These are phyloP conservation scores for Avena insularis DNA, from an alignment of 176 grass and related monocot genomes.

Conservation along the genomic window DNA sequence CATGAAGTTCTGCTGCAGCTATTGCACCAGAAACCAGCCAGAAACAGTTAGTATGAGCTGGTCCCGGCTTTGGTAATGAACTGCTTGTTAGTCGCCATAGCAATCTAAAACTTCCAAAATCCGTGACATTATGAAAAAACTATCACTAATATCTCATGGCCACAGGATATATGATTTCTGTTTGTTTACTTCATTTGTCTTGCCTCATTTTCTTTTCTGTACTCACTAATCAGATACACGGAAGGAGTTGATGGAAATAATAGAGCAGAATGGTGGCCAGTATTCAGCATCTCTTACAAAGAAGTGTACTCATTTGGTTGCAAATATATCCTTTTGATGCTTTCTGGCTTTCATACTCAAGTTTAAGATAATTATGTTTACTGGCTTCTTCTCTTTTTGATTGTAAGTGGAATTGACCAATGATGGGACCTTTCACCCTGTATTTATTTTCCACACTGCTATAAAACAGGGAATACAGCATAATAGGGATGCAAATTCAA, in stretches of 20 bases:
- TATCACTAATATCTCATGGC: conserved; percentile 21
- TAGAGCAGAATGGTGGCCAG: conserved; percentile 90
- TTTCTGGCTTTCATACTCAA: conserved; percentile 32
- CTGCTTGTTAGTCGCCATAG: not conserved
- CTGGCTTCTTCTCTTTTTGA: conserved; percentile 22
- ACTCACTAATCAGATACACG: conserved; percentile 76
- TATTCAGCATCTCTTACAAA: conserved; percentile 88
- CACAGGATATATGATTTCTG: not conserved
- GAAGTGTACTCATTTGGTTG: conserved; percentile 92
- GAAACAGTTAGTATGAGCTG: conserved; percentile 17
- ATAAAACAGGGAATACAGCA: conserved; percentile 10
- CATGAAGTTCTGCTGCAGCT: not conserved
- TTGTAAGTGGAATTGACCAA: conserved; percentile 16
- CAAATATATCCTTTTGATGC: conserved; percentile 93
- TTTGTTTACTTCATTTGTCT: conserved; percentile 20
- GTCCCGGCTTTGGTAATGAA: conserved; percentile 22
- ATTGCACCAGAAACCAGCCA: not conserved
- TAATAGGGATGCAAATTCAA: conserved; percentile 10
- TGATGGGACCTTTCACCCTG: not conserved
- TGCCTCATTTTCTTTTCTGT: conserved; percentile 30
- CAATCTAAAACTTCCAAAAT: not conserved
- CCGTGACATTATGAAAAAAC: not conserved
- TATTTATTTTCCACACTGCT: not conserved
- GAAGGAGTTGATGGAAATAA: conserved; percentile 65
- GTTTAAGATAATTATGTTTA: conserved; percentile 26